Base-by-base conservation (phyloP, 2,329 filamentous ascomycete species). In the Phaeoacremonium minimum region DNA sequence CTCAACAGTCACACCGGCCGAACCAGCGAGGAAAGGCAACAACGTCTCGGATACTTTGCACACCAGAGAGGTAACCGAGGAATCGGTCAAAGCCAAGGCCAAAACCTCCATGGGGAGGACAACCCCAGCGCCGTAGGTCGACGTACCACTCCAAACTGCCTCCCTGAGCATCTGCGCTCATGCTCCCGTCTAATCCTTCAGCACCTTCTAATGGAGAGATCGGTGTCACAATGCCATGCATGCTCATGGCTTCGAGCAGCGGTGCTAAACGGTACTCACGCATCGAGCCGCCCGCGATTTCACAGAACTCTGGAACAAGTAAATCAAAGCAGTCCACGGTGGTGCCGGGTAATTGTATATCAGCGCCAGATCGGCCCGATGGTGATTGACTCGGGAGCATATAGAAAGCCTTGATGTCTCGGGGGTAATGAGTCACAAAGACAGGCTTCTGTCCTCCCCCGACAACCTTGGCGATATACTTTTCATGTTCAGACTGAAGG, bases 391-490 rank as follows among this genome's bases (percentile, higher is more conserved):
- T 63, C 36, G 63, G 61, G 29, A 60, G 64, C 71, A 75, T 75
- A 58, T 75, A 98, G 63, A 97, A 98, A 9, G 91, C 87, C 64
- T 98, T 98, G 57, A 93, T 80, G 32, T 72, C 69, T 46, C 78
- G 78, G n/a, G 93, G 93, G 56, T 96, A 98, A 58, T 96, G 75
- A 12, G 90, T 97, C 46, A 98, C 81, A 56, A 97, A 97, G 30
- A 97, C 73, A 7, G 93, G 93, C 32, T 75, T 66, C 46, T 58
- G 59, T 28, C 66, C 65, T 18, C 66, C 62, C 32, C 64, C 64
- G n/a, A 67, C 61, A 34, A 59, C 44, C 36, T 77, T 71, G 32
- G 93, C 89, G 36, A 98, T 73, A 57, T 82, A 95, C 55, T 81
- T 87, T 64, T 98, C 93, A 63, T 98, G 93, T 58, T 97, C 91